These are phyloP conservation scores for Macrocybe gigantea DNA, from an alignment of 768 basidiomycete genomes.

Conservation along the genomic window DNA sequence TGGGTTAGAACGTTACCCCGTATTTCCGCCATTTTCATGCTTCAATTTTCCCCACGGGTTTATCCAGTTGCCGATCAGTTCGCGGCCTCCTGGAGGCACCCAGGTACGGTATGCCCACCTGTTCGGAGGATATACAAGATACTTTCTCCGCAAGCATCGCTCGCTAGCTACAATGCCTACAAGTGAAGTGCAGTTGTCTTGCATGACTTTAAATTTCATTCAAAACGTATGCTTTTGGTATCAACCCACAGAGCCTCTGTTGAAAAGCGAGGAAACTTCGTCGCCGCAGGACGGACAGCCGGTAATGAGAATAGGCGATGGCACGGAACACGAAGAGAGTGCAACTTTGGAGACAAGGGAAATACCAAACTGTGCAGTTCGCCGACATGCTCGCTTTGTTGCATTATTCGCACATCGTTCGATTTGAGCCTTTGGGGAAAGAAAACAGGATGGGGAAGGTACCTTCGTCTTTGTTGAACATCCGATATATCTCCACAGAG, in stretches of 20 bases:
- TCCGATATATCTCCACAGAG: constrained; percentile 3
- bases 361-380: constrained; percentile 51
- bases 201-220: background rate
- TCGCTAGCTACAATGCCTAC: constrained; percentile 57
- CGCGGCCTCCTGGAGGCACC: constrained; percentile 64
- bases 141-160: constrained; percentile 38
- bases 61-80: constrained; percentile 57
- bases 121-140: constrained; percentile 65
- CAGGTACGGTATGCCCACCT: constrained; percentile 44
- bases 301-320: constrained; percentile 73
- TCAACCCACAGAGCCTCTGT: constrained; percentile 37
- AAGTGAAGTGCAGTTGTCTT: constrained; percentile 28
- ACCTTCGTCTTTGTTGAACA: constrained; percentile 7
- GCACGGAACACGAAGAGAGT: constrained; percentile 67
- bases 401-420: constrained; percentile 58
- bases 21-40: background rate
- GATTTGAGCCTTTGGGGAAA: constrained; percentile 59
- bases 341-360: constrained; percentile 59
- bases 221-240: background rate
- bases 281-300: constrained; percentile 41
- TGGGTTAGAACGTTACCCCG: constrained; percentile 20
- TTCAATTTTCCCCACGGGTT: background rate
- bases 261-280: constrained; percentile 57
- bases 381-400: constrained; percentile 54
- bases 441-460: constrained; percentile 73